phyloP scores from a whole-genome alignment of 495 filamentous ascomycete species.

The Immersiella caudata region DNA sequence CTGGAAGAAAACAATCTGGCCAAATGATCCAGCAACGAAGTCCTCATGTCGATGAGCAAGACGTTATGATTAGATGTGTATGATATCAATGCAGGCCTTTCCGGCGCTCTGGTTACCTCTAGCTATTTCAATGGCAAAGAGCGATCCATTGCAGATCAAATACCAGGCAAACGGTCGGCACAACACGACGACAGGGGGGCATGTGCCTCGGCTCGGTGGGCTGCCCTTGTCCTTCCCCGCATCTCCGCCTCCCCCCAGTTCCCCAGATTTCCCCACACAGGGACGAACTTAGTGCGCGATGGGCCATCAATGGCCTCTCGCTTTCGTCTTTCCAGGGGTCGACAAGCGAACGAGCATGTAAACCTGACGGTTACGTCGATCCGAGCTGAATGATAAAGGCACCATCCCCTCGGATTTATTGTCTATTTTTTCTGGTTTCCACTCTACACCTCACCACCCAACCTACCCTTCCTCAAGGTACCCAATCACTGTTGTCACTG shows the following conservation, averaged over 20 bases:
- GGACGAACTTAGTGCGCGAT: background rate
- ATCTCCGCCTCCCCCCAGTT: conserved; percentile 15
- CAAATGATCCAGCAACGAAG: background rate
- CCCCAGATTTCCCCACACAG: conserved; percentile 21
- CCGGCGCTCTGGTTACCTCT: no score
- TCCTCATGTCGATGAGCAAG: background rate
- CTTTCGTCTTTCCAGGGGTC: background rate
- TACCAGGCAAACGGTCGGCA: background rate
- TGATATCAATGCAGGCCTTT: background rate
- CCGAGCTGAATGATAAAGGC: background rate
- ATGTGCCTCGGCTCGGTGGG: conserved; percentile 16
- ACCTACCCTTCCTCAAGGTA: background rate
- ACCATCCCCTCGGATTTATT: background rate
- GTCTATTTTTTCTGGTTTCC: background rate
- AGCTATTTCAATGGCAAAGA: no score
- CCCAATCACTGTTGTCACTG: background rate
- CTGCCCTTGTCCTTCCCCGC: conserved; percentile 26
- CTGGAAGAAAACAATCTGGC: background rate
- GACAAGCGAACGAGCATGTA: background rate
- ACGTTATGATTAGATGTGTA: conserved; percentile 7
- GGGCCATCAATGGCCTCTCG: conserved; percentile 1
- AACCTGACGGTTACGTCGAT: background rate
- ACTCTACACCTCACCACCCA: background rate
- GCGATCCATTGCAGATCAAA: no score
- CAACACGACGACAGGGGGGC: background rate